phyloP scores from a whole-genome alignment of 257 asterid genomes.

The Orobanche coerulescens region DNA sequence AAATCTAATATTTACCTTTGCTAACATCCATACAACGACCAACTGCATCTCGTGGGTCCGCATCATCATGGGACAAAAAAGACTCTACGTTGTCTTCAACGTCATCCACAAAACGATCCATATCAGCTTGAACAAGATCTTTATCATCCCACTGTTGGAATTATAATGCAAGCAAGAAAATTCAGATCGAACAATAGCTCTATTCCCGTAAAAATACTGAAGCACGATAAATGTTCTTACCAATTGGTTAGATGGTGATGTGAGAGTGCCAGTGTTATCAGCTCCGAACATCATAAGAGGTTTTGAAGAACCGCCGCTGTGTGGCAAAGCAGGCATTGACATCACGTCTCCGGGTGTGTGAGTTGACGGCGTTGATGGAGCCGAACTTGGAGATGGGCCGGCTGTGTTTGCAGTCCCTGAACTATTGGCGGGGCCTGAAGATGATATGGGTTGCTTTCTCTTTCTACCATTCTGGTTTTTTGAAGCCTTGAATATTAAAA shows the following conservation, averaged over 20 bases:
- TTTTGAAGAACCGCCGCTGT: slow-evolving; percentile 75
- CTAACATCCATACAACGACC: slow-evolving; percentile 89
- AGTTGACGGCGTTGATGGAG: slow-evolving; percentile 97
- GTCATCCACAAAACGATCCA: slow-evolving; percentile 96
- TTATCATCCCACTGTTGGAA: slow-evolving; percentile 92
- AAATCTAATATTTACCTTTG: slow-evolving; percentile 48
- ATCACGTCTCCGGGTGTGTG: slow-evolving; percentile 96
- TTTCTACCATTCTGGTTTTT: slow-evolving; percentile 91
- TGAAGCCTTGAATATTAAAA: slow-evolving; percentile 59
- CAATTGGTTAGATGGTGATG: slow-evolving; percentile 88
- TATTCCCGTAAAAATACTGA: slow-evolving; percentile 6
- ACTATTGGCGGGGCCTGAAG: slow-evolving; percentile 98
- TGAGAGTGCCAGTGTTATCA: slow-evolving; percentile 73
- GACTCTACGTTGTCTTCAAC: slow-evolving; percentile 95
- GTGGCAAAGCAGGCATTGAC: slow-evolving; percentile 79
- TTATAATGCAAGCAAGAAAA: slow-evolving; percentile 23
- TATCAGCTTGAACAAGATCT: slow-evolving; percentile 87
- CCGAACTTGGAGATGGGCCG: slow-evolving; percentile 98
- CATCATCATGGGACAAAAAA: slow-evolving; percentile 84
- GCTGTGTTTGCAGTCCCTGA: slow-evolving; percentile 97
- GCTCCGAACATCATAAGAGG: slow-evolving; percentile 79
- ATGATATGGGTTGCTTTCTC: slow-evolving; percentile 81
- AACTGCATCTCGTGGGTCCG: slow-evolving; percentile 79
- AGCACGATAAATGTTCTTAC: slow-evolving; percentile 34
- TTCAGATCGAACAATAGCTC: not conserved